phyloP scores from a whole-genome alignment of 441 rosid genomes.

The Flueggea neowawraea region DNA sequence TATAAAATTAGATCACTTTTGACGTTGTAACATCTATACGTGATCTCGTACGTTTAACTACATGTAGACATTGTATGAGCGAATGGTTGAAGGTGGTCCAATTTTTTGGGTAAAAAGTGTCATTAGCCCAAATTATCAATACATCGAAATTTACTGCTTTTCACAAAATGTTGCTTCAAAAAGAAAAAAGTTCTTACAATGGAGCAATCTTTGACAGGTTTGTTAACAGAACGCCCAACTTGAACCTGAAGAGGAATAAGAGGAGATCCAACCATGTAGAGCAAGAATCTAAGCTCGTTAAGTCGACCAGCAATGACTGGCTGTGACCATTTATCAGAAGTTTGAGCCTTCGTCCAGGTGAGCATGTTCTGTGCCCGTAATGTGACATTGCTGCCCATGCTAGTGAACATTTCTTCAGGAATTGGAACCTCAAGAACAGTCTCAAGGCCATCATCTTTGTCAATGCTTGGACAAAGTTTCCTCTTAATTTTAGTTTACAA shows the following conservation, averaged over 20 bases:
- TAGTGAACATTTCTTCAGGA: constrained; percentile 82
- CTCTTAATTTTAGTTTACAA: constrained; percentile 35
- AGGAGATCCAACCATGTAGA: constrained; percentile 88
- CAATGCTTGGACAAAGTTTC: constrained; percentile 80
- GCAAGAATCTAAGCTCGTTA: constrained; percentile 82
- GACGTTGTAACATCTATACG: no score
- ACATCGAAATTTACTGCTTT: no score
- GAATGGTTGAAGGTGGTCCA: no score
- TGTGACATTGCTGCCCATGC: constrained; percentile 62
- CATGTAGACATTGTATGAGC: no score
- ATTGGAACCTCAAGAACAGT: constrained; percentile 92
- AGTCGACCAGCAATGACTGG: constrained; percentile 63
- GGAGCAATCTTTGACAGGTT: constrained; percentile 69
- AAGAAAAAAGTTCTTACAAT: constrained; percentile 41
- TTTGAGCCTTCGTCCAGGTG: constrained; percentile 93
- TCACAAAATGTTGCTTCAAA: no score
- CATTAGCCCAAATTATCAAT: no score
- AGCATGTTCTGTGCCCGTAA: constrained; percentile 69
- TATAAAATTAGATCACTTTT: no score
- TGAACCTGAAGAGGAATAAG: constrained; percentile 89
- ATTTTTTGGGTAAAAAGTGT: no score
- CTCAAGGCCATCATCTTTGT: constrained; percentile 89
- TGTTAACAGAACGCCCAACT: constrained; percentile 61
- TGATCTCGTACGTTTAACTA: no score
- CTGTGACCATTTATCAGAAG: constrained; percentile 80